A percentile compares a stretch with the other conserved stretches of the same genome.
phyloP scores from a whole-genome alignment of 2,329 filamentous ascomycete species.

The Davidsoniella neocaledoniae region DNA sequence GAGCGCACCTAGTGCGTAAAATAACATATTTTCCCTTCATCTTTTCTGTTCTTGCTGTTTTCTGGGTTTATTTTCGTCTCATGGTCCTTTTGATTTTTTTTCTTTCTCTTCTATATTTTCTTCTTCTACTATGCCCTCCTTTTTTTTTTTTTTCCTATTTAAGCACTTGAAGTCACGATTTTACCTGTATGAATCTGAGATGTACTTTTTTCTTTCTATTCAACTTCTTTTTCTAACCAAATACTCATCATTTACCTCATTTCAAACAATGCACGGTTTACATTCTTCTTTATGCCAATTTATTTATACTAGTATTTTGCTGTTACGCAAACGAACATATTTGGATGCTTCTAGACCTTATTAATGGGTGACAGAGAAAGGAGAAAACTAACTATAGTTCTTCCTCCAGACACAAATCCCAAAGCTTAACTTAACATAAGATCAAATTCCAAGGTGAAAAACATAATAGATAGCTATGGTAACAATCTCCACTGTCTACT shows the following conservation, averaged over 20 bases:
- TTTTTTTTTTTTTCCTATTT: constrained; percentile 10
- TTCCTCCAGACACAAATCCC: too few species aligned
- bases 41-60: constrained; percentile 1
- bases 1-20: constrained; percentile 29
- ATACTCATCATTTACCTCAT: constrained; percentile 1
- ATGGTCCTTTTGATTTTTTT: constrained; percentile 14
- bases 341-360: too few species aligned
- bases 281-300: background rate
- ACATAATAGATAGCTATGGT: too few species aligned
- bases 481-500: too few species aligned
- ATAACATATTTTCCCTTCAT: too few species aligned
- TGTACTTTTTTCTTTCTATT: constrained; percentile 8
- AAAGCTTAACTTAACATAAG: too few species aligned
- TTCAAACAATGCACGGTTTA: background rate
- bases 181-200: constrained; percentile 12
- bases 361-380: too few species aligned
- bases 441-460: too few species aligned
- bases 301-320: too few species aligned
- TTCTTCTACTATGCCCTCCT: constrained; percentile 1
- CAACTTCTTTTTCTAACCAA: background rate
- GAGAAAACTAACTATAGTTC: too few species aligned
- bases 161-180: constrained; percentile 12
- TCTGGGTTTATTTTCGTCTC: constrained; percentile 11
- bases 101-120: constrained; percentile 15
- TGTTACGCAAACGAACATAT: too few species aligned